These are phyloP conservation scores for Cucurbita ficifolia DNA, from an alignment of 306 rosid genomes.

Conservation along the genomic window DNA sequence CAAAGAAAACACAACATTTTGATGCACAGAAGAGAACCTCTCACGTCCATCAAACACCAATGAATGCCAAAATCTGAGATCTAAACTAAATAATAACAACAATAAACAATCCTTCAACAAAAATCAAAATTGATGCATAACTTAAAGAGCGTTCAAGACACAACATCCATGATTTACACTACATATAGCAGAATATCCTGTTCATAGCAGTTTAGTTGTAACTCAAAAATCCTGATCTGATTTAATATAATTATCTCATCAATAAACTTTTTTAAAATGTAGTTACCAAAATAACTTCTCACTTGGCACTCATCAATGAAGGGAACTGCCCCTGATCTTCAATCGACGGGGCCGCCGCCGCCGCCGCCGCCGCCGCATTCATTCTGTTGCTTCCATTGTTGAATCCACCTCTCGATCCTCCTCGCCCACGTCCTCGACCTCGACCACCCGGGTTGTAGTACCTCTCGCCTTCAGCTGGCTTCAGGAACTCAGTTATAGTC, in stretches of 20 bases:
- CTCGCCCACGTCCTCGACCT: constrained; percentile 79
- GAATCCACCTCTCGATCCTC: constrained; percentile 63
- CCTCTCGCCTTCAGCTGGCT: constrained; percentile 79
- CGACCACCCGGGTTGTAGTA: constrained; percentile 49
- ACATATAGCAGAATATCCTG: constrained; percentile 14
- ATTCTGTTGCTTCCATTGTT: constrained; percentile 26
- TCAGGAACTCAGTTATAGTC: constrained; percentile 80
- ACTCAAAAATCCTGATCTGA: constrained; percentile 17
- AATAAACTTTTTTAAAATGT: constrained; percentile 10
- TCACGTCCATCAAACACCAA: no score
- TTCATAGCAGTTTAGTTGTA: background rate
- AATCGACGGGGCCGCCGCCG: constrained; percentile 56
- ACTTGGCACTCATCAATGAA: constrained; percentile 69
- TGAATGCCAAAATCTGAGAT: background rate
- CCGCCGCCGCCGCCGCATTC: constrained; percentile 11
- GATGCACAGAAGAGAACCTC: background rate
- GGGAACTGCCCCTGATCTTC: constrained; percentile 85
- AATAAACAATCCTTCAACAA: background rate
- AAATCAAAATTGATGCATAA: constrained; percentile 32
- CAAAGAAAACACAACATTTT: background rate
- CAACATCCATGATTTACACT: constrained; percentile 34
- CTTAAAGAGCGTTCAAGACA: constrained; percentile 15
- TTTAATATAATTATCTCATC: background rate
- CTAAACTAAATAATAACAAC: background rate
- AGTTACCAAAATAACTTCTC: constrained; percentile 19